A percentile compares a stretch with the other conserved stretches of the same genome.
Conservation (phyloP, 2,329 filamentous ascomycete species). For the Claviceps sorghi region DNA sequence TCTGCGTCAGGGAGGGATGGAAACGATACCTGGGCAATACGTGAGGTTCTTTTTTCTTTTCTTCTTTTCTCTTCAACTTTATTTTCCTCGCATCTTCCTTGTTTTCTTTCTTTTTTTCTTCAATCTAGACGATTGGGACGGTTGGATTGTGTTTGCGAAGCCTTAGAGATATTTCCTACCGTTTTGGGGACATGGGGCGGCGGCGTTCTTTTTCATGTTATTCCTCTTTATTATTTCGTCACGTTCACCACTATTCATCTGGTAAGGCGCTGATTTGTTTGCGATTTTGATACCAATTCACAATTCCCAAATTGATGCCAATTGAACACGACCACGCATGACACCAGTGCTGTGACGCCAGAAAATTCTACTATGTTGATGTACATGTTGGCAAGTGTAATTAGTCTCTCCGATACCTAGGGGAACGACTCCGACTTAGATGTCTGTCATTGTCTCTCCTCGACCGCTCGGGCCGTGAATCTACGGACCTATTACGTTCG, state of each 20-base stretch:
- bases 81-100: no score
- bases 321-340: neutral
- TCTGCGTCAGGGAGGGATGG: constrained; percentile 63
- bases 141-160: neutral
- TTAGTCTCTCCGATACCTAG: constrained; percentile 9
- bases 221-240: no score
- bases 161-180: neutral
- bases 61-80: no score
- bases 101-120: no score
- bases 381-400: neutral
- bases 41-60: constrained; percentile 6
- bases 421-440: constrained; percentile 5
- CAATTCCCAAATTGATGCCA: neutral
- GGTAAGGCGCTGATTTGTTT: neutral
- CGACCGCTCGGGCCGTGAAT: constrained; percentile 13
- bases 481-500: constrained; percentile 15
- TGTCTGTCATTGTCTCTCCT: constrained; percentile 16
- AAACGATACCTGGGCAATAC: constrained; percentile 52
- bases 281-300: neutral
- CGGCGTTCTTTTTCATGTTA: neutral
- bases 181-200: neutral
- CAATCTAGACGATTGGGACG: neutral
- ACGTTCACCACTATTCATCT: neutral
- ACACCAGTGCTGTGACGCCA: no score
- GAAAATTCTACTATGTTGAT: neutral